Conservation (phyloP, 2,329 filamentous ascomycete species). For the Botrytis galanthina region DNA sequence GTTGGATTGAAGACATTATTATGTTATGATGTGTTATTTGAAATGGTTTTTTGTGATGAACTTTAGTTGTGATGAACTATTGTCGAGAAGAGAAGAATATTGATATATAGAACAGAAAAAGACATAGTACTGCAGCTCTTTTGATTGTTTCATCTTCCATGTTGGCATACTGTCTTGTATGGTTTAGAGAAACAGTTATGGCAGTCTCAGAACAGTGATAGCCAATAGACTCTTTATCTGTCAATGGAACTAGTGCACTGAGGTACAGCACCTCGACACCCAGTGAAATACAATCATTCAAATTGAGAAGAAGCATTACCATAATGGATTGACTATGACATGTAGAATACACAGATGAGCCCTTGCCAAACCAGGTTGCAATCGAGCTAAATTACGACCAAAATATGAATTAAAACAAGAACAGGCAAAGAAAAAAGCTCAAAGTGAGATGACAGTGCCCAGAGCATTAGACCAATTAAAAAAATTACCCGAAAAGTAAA, state of each 20-base stretch:
- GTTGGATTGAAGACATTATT: background rate
- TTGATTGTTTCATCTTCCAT: background rate
- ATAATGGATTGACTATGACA: no score
- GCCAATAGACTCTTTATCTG: background rate
- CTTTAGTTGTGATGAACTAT: background rate
- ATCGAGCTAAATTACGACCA: accelerated
- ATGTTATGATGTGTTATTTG: background rate
- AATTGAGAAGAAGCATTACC: no score
- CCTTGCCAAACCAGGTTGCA: no score
- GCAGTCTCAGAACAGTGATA: background rate
- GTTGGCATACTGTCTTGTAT: background rate
- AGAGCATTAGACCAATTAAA: no score
- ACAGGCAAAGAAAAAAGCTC: no score
- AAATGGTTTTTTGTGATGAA: background rate
- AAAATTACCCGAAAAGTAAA: no score
- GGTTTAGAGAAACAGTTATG: background rate
- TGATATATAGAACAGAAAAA: background rate
- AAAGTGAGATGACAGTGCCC: no score
- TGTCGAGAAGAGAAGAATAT: no score
- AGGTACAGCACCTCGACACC: background rate
- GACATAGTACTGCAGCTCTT: background rate
- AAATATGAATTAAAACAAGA: no score
- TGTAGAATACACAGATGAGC: no score
- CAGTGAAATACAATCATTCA: no score
- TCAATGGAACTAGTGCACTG: no score